These are phyloP conservation scores for Hibiscus trionum DNA, from an alignment of 345 rosid species.

Conservation along the genomic window DNA sequence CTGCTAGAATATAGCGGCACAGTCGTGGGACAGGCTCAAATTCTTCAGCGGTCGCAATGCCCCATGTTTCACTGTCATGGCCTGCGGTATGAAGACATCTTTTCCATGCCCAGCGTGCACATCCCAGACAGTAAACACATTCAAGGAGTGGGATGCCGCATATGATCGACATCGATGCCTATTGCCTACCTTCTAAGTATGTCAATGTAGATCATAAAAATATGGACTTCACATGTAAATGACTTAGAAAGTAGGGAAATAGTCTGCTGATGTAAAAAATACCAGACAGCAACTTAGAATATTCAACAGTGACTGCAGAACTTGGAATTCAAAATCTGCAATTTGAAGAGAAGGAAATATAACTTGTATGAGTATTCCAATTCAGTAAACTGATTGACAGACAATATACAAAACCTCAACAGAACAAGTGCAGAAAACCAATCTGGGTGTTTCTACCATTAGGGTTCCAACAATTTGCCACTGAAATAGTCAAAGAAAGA, in stretches of 20 bases:
- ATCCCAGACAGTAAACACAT: conserved; percentile 88
- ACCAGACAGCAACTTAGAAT: not conserved
- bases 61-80: conserved; percentile 93
- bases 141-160: conserved; percentile 90
- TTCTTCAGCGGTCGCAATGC: conserved; percentile 67
- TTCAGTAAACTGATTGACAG: conserved; percentile 9
- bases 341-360: not conserved
- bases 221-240: conserved; percentile 1
- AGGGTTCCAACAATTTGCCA: conserved; percentile 10
- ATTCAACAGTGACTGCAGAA: not conserved
- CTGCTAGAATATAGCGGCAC: conserved; percentile 83
- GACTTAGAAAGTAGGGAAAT: conserved; percentile 1
- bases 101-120: conserved; percentile 97
- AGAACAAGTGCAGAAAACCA: not conserved
- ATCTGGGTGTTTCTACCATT: conserved; percentile 10
- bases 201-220: conserved; percentile 3
- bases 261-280: not conserved
- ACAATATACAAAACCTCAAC: not conserved
- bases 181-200: conserved; percentile 9
- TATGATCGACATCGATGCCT: conserved; percentile 57
- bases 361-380: not conserved
- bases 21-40: conserved; percentile 86
- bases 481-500: not conserved
- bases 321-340: not conserved
- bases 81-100: conserved; percentile 88